Evolutionary conservation across 108 stramenopile genomes (phyloP), one percentile per base, ranked within the genome.

Genomic region (Stephanodiscus minutulus): DNA sequence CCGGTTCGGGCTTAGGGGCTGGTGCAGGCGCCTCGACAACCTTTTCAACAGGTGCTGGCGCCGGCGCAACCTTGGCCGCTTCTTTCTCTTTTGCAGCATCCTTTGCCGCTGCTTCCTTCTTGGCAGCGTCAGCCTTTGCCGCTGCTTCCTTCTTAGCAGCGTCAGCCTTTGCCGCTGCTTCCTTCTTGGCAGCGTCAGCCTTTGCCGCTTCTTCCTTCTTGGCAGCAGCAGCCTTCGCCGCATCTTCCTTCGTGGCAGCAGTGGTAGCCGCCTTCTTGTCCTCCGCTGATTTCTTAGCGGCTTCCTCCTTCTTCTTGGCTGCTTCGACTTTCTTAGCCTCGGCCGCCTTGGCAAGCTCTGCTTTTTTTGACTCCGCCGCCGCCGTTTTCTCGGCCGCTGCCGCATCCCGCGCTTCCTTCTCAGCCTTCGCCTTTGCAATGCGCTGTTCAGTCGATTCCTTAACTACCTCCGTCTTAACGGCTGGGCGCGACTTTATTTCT

Each of bases 401-500:
- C 17, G 61, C 37, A 0, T 10, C 43, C 20, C 70, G 3, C 48
- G 83, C 86, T 41, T 81, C 72, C 57, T 70, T 61, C 53, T 73
- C 61, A n/a, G 75, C 75, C 35, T 73, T 68, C 50, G 69, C 59
- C 48, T 66, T 67, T 11, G 82, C 86, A 50, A 70, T 74, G 24
- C 70, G 70, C 54, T 68, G 37, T 39, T 29, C 55, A 11, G 55
- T 2, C 4, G 55, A 25, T 29, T 56, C 31, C 55, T 29, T 56
- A 7, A 43, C 60, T 24, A 22, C 70, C 18, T 81, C 79, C 64
- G 62, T 25, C 39, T 59, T 47, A 50, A 13, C 35, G 9, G 67
- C 41, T 31, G 49, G 27, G 46, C 33, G 47, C n/a, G 65, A 39
- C 39, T 8, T 39, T 9, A 39, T 39, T 9, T 39, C 48, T 29